Evolutionary conservation across 192 early-diverging fungal species (phyloP).

Genomic region (Backusella morwellensis): DNA sequence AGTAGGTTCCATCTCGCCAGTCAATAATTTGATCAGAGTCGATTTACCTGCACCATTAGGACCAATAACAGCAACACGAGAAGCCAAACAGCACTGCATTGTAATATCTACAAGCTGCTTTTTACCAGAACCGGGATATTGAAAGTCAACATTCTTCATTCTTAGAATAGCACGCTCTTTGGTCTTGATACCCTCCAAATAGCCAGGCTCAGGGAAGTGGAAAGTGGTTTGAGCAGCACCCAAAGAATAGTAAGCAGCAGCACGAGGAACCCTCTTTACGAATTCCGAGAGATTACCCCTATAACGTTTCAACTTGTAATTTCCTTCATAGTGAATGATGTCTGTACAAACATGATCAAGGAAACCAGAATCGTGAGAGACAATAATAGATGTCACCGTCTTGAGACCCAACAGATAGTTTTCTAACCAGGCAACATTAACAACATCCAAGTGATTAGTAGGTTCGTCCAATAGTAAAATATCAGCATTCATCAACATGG

Average conservation of each 20-base stretch:
- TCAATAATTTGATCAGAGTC: slow-evolving; percentile 69
- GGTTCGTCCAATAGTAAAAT: slow-evolving; percentile 83
- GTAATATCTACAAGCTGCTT: slow-evolving; percentile 60
- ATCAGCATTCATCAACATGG: slow-evolving; percentile 83
- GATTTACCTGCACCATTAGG: slow-evolving; percentile 78
- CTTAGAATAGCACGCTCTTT: slow-evolving; percentile 76
- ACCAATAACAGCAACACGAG: slow-evolving; percentile 77
- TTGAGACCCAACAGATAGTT: slow-evolving; percentile 70
- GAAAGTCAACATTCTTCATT: slow-evolving; percentile 68
- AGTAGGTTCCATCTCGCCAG: slow-evolving; percentile 71
- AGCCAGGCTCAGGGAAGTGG: slow-evolving; percentile 71
- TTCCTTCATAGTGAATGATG: slow-evolving; percentile 80
- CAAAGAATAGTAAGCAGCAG: slow-evolving; percentile 74
- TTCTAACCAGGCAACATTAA: slow-evolving; percentile 55
- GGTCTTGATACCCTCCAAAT: slow-evolving; percentile 72
- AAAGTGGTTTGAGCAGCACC: slow-evolving; percentile 62
- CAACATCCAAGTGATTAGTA: slow-evolving; percentile 82
- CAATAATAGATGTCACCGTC: slow-evolving; percentile 80
- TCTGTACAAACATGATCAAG: slow-evolving; percentile 78
- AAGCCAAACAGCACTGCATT: slow-evolving; percentile 62
- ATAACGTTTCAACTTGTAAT: slow-evolving; percentile 72
- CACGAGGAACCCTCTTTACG: slow-evolving; percentile 71
- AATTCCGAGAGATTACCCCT: slow-evolving; percentile 78
- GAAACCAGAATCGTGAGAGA: slow-evolving; percentile 88
- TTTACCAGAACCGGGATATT: slow-evolving; percentile 63